Evolutionary conservation across 1,284 basidiomycete genomes (phyloP).

Genomic region (Apiotrichum mycotoxinovorans): DNA sequence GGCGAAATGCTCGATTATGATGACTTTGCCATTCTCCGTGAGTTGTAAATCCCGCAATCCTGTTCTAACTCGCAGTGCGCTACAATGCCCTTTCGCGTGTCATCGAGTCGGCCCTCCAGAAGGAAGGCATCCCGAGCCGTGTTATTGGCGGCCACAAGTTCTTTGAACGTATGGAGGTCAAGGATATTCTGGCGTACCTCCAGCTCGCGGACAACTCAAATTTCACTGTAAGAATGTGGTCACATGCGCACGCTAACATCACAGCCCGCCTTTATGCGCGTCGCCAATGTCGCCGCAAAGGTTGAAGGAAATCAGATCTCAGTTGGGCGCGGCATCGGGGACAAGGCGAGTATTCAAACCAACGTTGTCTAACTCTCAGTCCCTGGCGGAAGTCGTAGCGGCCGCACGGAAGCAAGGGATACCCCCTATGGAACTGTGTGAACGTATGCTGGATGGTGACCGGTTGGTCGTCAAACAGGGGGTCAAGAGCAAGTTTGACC

Average conservation of each 20-base stretch:
- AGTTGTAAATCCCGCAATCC: constrained; percentile 36
- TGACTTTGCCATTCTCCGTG: constrained; percentile 76
- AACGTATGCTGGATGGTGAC: constrained; percentile 60
- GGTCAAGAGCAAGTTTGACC: constrained; percentile 64
- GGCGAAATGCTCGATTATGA: constrained; percentile 69
- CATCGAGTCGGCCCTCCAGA: constrained; percentile 74
- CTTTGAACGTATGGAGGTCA: constrained; percentile 81
- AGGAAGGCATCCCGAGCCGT: constrained; percentile 69
- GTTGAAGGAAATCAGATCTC: too few relatives aligned
- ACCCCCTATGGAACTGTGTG: constrained; percentile 61
- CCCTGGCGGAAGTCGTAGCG: constrained; percentile 59
- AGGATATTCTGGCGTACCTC: constrained; percentile 81
- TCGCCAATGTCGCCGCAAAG: constrained; percentile 73
- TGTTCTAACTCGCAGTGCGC: constrained; percentile 57
- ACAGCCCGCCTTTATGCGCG: constrained; percentile 68
- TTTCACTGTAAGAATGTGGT: constrained; percentile 53
- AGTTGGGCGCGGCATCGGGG: constrained; percentile 66
- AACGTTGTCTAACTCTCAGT: constrained; percentile 49
- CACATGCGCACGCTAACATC: background rate
- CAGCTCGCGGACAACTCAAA: constrained; percentile 78
- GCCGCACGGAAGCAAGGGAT: constrained; percentile 58
- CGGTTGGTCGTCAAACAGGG: constrained; percentile 57
- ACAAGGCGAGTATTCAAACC: constrained; percentile 58
- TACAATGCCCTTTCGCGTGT: constrained; percentile 77
- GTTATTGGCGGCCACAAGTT: constrained; percentile 80